Evolutionary conservation across 257 asterid species (phyloP), one percentile per base, ranked within the genome.

Genomic region (Craterostigma plantagineum): DNA sequence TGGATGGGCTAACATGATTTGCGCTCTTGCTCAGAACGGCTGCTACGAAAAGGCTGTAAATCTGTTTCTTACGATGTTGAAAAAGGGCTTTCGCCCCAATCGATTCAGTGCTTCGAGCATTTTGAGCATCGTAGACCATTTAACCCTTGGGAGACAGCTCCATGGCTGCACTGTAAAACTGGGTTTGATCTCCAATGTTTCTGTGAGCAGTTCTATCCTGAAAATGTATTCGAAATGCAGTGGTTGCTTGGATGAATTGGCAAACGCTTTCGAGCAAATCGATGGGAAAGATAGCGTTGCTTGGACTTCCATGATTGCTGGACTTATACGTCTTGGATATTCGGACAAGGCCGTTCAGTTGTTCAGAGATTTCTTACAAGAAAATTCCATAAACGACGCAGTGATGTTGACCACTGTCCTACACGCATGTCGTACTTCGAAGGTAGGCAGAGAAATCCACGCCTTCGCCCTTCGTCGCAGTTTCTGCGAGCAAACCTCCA

Each of bases 141-240:
- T 78, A 48, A 16, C 46, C 48, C 50, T 75, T 23, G 96, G 96
- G 62, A 73, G 73, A 55, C 81, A 77, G 60, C 51, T 86, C 9
- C 94, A 81, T 42, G 33, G 67, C 49, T 81, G 69, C 30, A 46
- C 66, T 34, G 49, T 73, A 4, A 77, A 86, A 69, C 58, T 60
- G 14, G 76, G 84, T 14, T 8, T 81, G 56, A 45, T 51, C 7
- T 62, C 60, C 43, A 77, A 73, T 49, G 53, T 65, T 49, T 63
- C 71, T 11, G 79, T 77, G 42, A 79, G 94, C 50, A 61, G 87
- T 62, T 77, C 84, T 13, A 67, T 86, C 53, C 55, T 69, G 37
- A 71, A 75, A 7, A 81, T 86, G 96, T 81, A 86, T 57, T 86
- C 94, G 15, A 78, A 67, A 61, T 81, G 92, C n/a, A n/a, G n/a